Conservation (phyloP, 371 early-diverging fungal species). For the Mucor lusitanicus region DNA sequence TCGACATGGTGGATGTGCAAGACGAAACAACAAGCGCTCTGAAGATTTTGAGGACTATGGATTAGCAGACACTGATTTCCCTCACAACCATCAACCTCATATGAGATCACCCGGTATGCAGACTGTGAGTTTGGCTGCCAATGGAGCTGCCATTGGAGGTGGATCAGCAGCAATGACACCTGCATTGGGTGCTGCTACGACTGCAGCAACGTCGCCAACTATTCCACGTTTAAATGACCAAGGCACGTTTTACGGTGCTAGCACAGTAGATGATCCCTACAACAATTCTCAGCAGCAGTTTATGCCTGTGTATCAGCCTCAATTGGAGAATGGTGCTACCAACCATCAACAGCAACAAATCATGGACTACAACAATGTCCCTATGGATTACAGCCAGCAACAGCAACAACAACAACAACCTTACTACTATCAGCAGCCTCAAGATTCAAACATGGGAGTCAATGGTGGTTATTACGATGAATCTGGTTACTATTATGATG, state of each 20-base stretch:
- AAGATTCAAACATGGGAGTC: neutral
- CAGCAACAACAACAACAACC: slow-evolving; percentile 22
- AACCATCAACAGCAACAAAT: neutral
- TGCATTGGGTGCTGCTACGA: slow-evolving; percentile 18
- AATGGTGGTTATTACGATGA: slow-evolving; percentile 16
- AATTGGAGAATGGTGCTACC: neutral
- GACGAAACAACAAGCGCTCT: slow-evolving; percentile 23
- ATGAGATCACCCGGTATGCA: slow-evolving; percentile 19
- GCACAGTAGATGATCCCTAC: slow-evolving; percentile 12
- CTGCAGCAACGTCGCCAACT: slow-evolving; percentile 30
- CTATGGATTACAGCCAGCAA: slow-evolving; percentile 5
- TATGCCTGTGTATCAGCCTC: slow-evolving; percentile 9
- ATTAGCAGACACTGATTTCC: slow-evolving; percentile 46
- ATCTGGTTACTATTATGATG: slow-evolving; percentile 19
- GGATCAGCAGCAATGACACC: slow-evolving; percentile 6
- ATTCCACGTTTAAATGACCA: slow-evolving; percentile 43
- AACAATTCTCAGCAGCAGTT: slow-evolving; percentile 20
- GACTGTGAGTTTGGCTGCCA: neutral
- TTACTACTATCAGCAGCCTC: slow-evolving; percentile 11
- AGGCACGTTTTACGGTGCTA: slow-evolving; percentile 36
- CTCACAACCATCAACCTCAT: slow-evolving; percentile 36
- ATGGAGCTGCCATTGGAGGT: neutral
- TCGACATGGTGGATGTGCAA: slow-evolving; percentile 37
- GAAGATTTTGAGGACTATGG: slow-evolving; percentile 50
- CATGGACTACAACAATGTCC: neutral